A percentile compares a stretch with the other conserved stretches of the same genome.
These are phyloP conservation scores for Fusarium pininemorale DNA, from an alignment of 2,329 filamentous ascomycete species.

Conservation along the genomic window DNA sequence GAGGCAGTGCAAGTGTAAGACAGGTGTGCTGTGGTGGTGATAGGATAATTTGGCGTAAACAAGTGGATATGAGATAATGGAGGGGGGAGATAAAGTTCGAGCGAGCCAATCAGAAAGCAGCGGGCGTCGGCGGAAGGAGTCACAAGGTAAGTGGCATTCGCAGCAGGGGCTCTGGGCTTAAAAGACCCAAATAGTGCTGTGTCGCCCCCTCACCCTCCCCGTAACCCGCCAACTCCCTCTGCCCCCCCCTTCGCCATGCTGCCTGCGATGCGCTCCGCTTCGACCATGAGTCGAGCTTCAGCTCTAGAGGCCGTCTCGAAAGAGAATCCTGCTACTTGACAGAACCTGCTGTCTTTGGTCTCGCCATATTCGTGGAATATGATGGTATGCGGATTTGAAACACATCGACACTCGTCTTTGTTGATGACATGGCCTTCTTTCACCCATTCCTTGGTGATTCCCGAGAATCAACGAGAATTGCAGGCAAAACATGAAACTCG, in stretches of 20 bases:
- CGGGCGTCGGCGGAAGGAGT: constrained; percentile 29
- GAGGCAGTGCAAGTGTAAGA: constrained; percentile 21
- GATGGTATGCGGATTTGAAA: not conserved
- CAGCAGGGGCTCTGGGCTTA: constrained; percentile 52
- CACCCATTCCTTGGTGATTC: constrained; percentile 31
- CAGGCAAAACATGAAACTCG: constrained; percentile 2
- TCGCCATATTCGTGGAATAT: not conserved
- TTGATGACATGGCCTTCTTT: constrained; percentile 40
- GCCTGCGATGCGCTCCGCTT: constrained; percentile 5
- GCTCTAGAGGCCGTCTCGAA: constrained; percentile 9
- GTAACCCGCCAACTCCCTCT: constrained; percentile 41
- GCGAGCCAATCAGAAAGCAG: constrained; percentile 35
- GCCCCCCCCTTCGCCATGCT: not conserved
- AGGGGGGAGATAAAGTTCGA: constrained; percentile 1
- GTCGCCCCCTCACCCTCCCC: constrained; percentile 54
- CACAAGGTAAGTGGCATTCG: constrained; percentile 31
- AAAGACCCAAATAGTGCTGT: constrained; percentile 66
- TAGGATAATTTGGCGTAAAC: constrained; percentile 16
- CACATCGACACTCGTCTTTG: constrained; percentile 22
- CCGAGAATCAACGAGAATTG: not conserved
- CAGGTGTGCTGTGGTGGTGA: not conserved
- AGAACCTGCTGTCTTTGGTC: not conserved
- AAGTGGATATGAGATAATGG: constrained; percentile 25
- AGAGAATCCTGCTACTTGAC: not conserved
- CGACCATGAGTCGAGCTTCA: constrained; percentile 6